phyloP scores from a whole-genome alignment of 495 filamentous ascomycete genomes.

The Penicillium bovifimosum region DNA sequence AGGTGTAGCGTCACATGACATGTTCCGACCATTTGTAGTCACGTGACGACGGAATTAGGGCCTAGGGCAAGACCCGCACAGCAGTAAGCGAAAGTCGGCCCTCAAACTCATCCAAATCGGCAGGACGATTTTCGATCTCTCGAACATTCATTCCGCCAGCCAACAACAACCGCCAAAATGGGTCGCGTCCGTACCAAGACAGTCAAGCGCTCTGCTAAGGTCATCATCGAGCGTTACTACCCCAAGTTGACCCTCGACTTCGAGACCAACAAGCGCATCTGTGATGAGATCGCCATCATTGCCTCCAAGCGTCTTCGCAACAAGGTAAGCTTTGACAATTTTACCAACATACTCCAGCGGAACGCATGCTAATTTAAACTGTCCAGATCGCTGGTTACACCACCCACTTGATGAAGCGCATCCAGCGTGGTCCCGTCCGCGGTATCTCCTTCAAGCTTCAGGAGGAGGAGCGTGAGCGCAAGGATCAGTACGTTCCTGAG shows the following conservation, averaged over 20 bases:
- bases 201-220: slow-evolving; percentile 99
- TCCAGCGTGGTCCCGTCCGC: slow-evolving; percentile 96
- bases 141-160: slow-evolving; percentile 34
- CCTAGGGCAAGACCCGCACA: slow-evolving; percentile 29
- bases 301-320: slow-evolving; percentile 96
- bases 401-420: slow-evolving; percentile 90
- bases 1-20: background rate
- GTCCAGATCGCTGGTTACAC: slow-evolving; percentile 94
- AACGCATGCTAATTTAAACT: slow-evolving; percentile 6
- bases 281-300: slow-evolving; percentile 99
- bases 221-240: slow-evolving; percentile 99
- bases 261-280: slow-evolving; percentile 99
- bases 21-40: background rate
- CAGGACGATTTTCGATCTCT: slow-evolving; percentile 1
- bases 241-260: slow-evolving; percentile 98
- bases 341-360: background rate
- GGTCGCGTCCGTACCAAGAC: slow-evolving; percentile 98
- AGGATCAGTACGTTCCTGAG: slow-evolving; percentile 99
- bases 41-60: slow-evolving; percentile 26
- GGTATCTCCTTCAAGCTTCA: slow-evolving; percentile 99
- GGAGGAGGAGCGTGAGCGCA: slow-evolving; percentile 99
- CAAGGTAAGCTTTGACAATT: slow-evolving; percentile 61
- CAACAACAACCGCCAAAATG: slow-evolving; percentile 71
- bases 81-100: slow-evolving; percentile 26
- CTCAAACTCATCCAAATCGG: slow-evolving; percentile 12